Evolutionary conservation across 1,284 basidiomycete genomes (phyloP), one percentile per base, ranked within the genome.

Genomic region (Papiliotrema nemorosa): DNA sequence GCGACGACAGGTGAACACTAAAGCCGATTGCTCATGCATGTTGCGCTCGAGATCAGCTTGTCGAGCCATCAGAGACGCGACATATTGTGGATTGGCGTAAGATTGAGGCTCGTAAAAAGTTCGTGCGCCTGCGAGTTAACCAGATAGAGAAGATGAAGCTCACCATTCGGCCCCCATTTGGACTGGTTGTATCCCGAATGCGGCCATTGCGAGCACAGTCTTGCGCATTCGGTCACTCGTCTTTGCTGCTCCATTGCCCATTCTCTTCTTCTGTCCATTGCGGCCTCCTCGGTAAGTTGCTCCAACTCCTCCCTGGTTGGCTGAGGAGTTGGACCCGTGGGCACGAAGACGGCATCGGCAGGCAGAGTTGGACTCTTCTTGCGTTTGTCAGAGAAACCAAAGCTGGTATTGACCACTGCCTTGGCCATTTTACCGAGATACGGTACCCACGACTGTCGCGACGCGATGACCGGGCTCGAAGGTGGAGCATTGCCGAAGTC

Each of bases 161-260:
- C 52, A 84, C 87, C 87, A 61, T 78, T 72, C 3, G 79, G 76
- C 13, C 87, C 88, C 59, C 82, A 85, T 69, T 90, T 90, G n/a
- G 83, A 72, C 50, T 81, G 78, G 61, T 82, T 86, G 71, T 91
- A 90, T 41, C 87, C 84, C 72, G 85, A 87, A 50, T 72, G 59
- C 52, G 90, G 89, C 76, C 89, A 87, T 65, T 90, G 88, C 6
- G 63, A 66, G 41, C 71, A 72, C 16, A 76, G 54, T 29, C 64
- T 57, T 0, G 70, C 70, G 49, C 66, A 65, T 49, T 70, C 65
- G 33, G 56, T 57, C 14, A 71, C 57, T 18, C 57, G 49, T n/a
- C 52, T 39, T 20, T 62, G 62, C 53, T 70, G 59, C 9, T 59
- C 61, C 34, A 66, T 62, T 1, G 60, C 59, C 67, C 66, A 72